Evolutionary conservation across 768 basidiomycete genomes (phyloP).

Genomic region (Suillus cothurnatus): DNA sequence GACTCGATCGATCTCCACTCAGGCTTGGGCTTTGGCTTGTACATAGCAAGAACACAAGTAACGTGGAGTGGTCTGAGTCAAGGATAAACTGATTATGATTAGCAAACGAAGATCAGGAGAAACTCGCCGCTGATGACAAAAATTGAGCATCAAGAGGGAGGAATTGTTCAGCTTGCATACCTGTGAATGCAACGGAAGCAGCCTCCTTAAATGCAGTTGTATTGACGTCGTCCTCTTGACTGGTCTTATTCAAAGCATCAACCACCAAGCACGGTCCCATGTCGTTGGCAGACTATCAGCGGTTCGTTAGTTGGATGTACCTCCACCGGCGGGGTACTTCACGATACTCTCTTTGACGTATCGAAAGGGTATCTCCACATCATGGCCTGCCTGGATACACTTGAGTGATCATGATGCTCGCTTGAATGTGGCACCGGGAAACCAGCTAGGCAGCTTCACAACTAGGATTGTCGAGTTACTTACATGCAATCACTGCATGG

Average conservation of each 20-base stretch:
- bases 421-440: not conserved
- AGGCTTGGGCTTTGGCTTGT: not conserved
- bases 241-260: not conserved
- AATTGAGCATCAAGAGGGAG: not conserved
- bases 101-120: not conserved
- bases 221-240: not conserved
- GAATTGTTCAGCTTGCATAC: not conserved
- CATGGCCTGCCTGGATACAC: not conserved
- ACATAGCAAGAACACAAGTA: not conserved
- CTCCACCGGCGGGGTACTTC: not conserved
- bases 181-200: not conserved
- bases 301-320: not conserved
- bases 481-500: not conserved
- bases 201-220: not conserved
- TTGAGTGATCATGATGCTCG: not conserved
- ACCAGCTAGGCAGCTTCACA: not conserved
- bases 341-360: not conserved
- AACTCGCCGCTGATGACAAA: not conserved
- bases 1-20: not conserved
- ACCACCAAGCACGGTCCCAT: not conserved
- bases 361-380: not conserved
- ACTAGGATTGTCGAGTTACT: not conserved
- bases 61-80: not conserved
- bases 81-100: not conserved
- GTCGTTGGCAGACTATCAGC: not conserved